Evolutionary conservation across 1,284 basidiomycete species (phyloP).

Genomic region (Austroboletus olivaceoglutinosus): DNA sequence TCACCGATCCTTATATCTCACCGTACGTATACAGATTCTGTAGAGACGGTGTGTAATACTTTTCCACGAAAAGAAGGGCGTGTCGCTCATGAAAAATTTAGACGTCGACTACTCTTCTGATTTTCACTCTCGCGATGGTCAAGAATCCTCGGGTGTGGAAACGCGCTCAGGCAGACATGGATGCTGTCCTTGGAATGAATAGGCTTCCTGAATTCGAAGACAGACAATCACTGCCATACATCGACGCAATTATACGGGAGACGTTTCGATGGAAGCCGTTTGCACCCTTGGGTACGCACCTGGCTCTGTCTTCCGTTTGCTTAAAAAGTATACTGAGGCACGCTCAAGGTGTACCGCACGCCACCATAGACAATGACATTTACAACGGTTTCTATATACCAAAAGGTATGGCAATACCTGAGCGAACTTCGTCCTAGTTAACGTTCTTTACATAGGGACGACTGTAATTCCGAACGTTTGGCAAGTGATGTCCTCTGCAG

Average conservation of each 20-base stretch:
- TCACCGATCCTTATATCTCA: no score
- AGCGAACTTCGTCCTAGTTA: not conserved
- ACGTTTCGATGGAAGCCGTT: constrained; percentile 23
- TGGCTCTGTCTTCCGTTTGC: not conserved
- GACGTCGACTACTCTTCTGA: constrained; percentile 3
- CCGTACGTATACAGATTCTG: not conserved
- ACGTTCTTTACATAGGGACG: constrained; percentile 1
- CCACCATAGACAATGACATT: constrained; percentile 7
- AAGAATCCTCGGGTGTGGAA: constrained; percentile 31
- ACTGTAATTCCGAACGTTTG: constrained; percentile 16
- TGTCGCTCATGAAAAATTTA: not conserved
- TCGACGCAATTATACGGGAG: constrained; percentile 40
- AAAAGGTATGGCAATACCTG: constrained; percentile 10
- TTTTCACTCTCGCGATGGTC: constrained; percentile 35
- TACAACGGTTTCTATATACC: constrained; percentile 24
- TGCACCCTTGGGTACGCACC: constrained; percentile 11
- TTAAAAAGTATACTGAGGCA: not conserved
- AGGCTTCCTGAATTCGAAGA: constrained; percentile 42
- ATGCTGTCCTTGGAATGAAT: constrained; percentile 35
- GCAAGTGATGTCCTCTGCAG: constrained; percentile 1
- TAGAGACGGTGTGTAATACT: constrained; percentile 14
- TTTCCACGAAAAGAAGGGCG: no score
- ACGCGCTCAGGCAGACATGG: constrained; percentile 38
- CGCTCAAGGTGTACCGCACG: constrained; percentile 12
- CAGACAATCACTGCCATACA: constrained; percentile 35